These are phyloP conservation scores for Pichia kudriavzevii DNA, from an alignment of 1,139 yeast species.

Conservation along the genomic window DNA sequence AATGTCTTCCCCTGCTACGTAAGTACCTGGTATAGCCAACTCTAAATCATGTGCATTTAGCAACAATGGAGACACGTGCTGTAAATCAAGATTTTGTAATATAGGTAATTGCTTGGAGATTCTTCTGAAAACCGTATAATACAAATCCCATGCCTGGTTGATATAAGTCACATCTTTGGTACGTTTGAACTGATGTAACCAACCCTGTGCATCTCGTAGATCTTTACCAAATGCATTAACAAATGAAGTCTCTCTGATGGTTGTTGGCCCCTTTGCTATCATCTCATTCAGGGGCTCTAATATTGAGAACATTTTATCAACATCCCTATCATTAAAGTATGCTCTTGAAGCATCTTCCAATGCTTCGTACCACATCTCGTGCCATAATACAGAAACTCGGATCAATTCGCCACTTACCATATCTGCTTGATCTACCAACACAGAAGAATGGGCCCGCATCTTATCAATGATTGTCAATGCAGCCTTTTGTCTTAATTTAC, in stretches of 20 bases:
- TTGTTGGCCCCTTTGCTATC: constrained; percentile 83
- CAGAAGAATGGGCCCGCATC: constrained; percentile 82
- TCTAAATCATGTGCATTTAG: constrained; percentile 74
- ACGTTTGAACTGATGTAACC: constrained; percentile 80
- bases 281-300: constrained; percentile 82
- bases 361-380: constrained; percentile 97
- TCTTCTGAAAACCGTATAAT: constrained; percentile 86
- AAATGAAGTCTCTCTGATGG: constrained; percentile 88
- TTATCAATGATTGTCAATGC: constrained; percentile 88
- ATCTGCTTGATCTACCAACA: constrained; percentile 85
- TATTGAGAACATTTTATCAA: constrained; percentile 89
- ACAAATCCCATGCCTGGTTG: constrained; percentile 97
- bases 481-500: constrained; percentile 81
- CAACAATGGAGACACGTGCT: constrained; percentile 87
- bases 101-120: constrained; percentile 87
- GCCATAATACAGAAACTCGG: constrained; percentile 94
- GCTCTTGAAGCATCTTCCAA: constrained; percentile 92
- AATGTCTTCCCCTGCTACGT: constrained; percentile 75
- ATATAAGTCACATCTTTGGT: constrained; percentile 82
- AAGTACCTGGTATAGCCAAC: constrained; percentile 91
- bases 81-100: constrained; percentile 76
- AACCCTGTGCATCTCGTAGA: constrained; percentile 84
- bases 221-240: constrained; percentile 93
- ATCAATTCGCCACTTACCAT: constrained; percentile 89
- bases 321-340: constrained; percentile 90